Base-by-base conservation (phyloP, 2,329 filamentous ascomycete genomes). In the Thelonectria blattea region DNA sequence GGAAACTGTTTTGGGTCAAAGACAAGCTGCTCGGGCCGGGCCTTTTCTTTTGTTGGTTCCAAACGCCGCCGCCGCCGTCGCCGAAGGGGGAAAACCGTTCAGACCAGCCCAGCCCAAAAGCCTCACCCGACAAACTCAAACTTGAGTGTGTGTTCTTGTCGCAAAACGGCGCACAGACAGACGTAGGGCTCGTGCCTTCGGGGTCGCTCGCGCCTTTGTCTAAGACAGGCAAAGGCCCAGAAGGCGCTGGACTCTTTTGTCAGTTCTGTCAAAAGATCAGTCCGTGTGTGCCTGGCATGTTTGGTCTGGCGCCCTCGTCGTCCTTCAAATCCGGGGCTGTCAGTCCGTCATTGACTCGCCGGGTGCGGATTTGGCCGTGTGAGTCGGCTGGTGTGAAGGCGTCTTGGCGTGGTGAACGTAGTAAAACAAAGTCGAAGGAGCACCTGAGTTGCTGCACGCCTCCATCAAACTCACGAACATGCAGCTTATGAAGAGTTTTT, bases 21-120 rank as follows among this genome's bases (percentile, higher is more conserved):
- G 55, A 60, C 52, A 60, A 59, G 63, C 42, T 60, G 55, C 62
- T 70, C 67, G 67, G 67, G 62, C 67, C 67, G 67, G 62, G 62
- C 67, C 67, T 68, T 65, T 50, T 59, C 45, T 64, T 51, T 67
- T 62, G 53, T 50, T 48, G 55, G 59, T 55, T 60, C 58, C 49
- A 62, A 65, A 45, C 56, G 51, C 50, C 58, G 20, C 51, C 43
- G 37, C 20, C 56, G 51, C 50, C 58, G 20, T 51, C 43, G 37
- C 20, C 46, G 39, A 17, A 24, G 22, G 42, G 47, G 48, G 56
- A 52, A 56, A 37, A 37, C 34, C 58, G 48, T 56, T 50, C 51
- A 54, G 52, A 37, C 24, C 57, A 51, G 42, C 41, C 47, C 49
- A 60, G 57, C 49, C 52, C 59, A 54, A 49, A 55, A 61, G 61